Conservation (phyloP, 495 filamentous ascomycete genomes). For the Lasiosphaeria hispida region DNA sequence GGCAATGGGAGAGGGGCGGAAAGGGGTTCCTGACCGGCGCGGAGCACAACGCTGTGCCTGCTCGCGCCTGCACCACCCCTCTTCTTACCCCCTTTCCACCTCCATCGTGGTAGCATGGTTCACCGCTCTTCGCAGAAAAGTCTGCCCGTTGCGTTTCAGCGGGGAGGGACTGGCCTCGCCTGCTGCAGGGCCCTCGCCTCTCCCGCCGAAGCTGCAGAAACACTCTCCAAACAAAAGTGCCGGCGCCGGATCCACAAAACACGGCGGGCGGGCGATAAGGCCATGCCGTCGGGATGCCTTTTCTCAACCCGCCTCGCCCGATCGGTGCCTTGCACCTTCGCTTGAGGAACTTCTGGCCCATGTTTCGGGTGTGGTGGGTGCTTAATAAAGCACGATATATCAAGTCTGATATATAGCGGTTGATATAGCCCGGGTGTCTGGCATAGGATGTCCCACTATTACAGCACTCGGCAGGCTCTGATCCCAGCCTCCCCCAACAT, state of each 20-base stretch:
- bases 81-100: not conserved
- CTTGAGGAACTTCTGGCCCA: constrained; percentile 2
- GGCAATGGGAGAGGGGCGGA: not conserved
- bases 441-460: constrained; percentile 24
- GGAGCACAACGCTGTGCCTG: not conserved
- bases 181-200: constrained; percentile 3
- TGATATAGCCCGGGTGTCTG: constrained; percentile 13
- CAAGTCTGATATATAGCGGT: constrained; percentile 20
- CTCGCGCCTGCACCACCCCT: not conserved
- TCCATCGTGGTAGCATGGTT: not conserved
- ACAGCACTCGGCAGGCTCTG: not conserved
- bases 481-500: too few species aligned
- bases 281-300: constrained; percentile 4
- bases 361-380: constrained; percentile 11
- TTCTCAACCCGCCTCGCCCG: not conserved
- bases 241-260: not conserved
- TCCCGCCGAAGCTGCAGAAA: not conserved
- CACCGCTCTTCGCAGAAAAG: not conserved
- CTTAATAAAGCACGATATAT: constrained; percentile 18
- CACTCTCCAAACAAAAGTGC: not conserved
- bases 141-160: not conserved
- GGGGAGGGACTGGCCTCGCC: not conserved
- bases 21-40: not conserved
- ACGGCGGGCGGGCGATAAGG: constrained; percentile 1
- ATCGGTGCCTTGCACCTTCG: not conserved